Evolutionary conservation across 805 yeast genomes (phyloP).

Genomic region (Grigorovia jiainica): DNA sequence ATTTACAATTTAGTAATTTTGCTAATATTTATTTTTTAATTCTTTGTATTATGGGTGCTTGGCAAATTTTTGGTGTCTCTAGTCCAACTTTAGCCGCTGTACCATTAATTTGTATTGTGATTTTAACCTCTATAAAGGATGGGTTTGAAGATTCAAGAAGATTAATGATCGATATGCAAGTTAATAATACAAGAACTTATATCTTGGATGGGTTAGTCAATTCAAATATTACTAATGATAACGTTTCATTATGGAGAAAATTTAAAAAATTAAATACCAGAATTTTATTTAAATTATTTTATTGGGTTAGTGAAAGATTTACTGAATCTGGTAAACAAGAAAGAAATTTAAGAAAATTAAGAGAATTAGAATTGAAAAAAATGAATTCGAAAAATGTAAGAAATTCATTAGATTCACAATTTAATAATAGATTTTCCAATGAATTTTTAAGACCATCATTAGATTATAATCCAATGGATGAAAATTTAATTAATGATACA

Average conservation of each 20-base stretch:
- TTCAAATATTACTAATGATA: constrained; percentile 53
- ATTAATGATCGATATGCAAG: constrained; percentile 60
- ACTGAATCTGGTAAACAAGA: constrained; percentile 30
- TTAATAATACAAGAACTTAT: constrained; percentile 66
- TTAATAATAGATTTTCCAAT: constrained; percentile 24
- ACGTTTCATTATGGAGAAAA: constrained; percentile 58
- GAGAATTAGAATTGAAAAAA: constrained; percentile 5
- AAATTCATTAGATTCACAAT: constrained; percentile 31
- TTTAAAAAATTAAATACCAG: constrained; percentile 47
- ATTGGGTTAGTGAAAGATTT: constrained; percentile 19
- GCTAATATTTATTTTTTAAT: constrained; percentile 84
- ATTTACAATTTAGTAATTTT: constrained; percentile 72
- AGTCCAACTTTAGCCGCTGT: constrained; percentile 66
- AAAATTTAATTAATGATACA: constrained; percentile 39
- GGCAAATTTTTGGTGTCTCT: constrained; percentile 72
- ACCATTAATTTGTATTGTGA: constrained; percentile 70
- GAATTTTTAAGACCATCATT: constrained; percentile 21
- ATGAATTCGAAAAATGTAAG: constrained; percentile 22
- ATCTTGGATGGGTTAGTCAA: constrained; percentile 48
- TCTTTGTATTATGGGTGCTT: constrained; percentile 69
- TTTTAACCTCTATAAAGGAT: constrained; percentile 67
- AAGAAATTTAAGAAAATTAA: constrained; percentile 12
- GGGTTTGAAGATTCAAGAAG: constrained; percentile 77
- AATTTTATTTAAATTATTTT: constrained; percentile 19
- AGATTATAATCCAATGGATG: constrained; percentile 32